Base-by-base conservation (phyloP, 768 basidiomycete species). In the Psilocybe tampanensis region DNA sequence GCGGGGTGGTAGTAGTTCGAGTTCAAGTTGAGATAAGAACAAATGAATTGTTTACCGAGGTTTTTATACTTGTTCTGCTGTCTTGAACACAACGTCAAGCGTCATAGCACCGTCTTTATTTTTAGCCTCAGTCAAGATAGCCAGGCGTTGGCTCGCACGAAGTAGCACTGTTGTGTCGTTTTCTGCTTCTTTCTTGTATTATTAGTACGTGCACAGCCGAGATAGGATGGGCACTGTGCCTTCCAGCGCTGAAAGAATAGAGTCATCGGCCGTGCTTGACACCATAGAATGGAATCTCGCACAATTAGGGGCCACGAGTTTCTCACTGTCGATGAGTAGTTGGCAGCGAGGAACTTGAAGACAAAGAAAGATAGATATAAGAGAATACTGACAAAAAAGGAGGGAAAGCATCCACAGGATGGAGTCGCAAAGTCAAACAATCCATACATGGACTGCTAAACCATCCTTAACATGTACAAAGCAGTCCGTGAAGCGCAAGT, bases 61-160 rank as follows among this genome's bases (percentile, higher is more conserved):
- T 48, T 48, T 48, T 8, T 48, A 48, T 48, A 48, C 26, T 17
- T n/a, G 29, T n/a, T 48, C 47, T 48, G 24, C 15, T 48, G 29
- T 17, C 36, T 39, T 39, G 36, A 33, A 32, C n/a, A 17, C 11
- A 29, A 33, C 29, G 32, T 48, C 26, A 29, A 34, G 47, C 47
- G 47, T 48, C 47, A 48, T 48, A 29, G 47, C 8, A 48, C 47
- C 32, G 12, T 39, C 36, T 13, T n/a, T 39, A 39, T 15, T 39
- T 39, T 39, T 39, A 33, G 15, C n/a, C 15, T 48, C 18, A 18
- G 26, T 29, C 29, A 32, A 18, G 26, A 33, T 32, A 4, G 11
- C n/a, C 12, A 17, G 47, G 17, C 26, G 29, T 12, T 48, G 11
- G 47, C 26, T 48, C 29, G 47, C 47, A 48, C 22, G 29, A 18